These are phyloP conservation scores for Solanum clarkiae DNA, from an alignment of 257 asterid genomes.

Conservation along the genomic window DNA sequence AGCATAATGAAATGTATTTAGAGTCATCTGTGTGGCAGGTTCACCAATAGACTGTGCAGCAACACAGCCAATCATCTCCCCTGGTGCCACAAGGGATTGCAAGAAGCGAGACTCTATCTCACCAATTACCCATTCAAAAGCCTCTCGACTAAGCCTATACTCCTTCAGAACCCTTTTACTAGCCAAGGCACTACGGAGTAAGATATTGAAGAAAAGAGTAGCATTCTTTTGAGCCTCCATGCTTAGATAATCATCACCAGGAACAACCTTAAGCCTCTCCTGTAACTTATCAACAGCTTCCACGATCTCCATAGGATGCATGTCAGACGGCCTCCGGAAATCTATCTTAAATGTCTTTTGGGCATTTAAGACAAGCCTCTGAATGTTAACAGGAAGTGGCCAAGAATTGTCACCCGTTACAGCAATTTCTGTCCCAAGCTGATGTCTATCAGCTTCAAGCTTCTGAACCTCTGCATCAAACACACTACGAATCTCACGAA, in stretches of 20 bases:
- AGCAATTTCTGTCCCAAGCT: conserved; percentile 91
- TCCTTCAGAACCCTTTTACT: conserved; percentile 94
- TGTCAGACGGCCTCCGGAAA: conserved; percentile 83
- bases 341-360: conserved; percentile 95
- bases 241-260: conserved; percentile 96
- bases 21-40: conserved; percentile 99
- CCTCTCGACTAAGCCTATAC: conserved; percentile 85
- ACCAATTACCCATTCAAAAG: conserved; percentile 97
- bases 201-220: conserved; percentile 88
- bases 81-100: conserved; percentile 97
- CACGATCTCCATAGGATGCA: conserved; percentile 99
- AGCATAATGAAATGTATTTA: conserved; percentile 95
- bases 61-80: conserved; percentile 99
- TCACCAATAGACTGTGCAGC: conserved; percentile 99
- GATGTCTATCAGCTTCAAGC: conserved; percentile 84
- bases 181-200: conserved; percentile 93
- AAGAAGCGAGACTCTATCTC: conserved; percentile 96
- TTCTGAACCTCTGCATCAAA: conserved; percentile 96
- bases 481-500: conserved; percentile 90
- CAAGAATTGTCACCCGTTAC: conserved; percentile 86
- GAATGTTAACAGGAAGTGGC: conserved; percentile 92
- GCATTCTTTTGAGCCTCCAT: conserved; percentile 98
- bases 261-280: conserved; percentile 97
- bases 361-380: conserved; percentile 83
- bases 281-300: conserved; percentile 97